A percentile compares a stretch with the other conserved stretches of the same genome.
These are phyloP conservation scores for Physaria fendleri DNA, from an alignment of 345 rosid genomes.

Conservation along the genomic window DNA sequence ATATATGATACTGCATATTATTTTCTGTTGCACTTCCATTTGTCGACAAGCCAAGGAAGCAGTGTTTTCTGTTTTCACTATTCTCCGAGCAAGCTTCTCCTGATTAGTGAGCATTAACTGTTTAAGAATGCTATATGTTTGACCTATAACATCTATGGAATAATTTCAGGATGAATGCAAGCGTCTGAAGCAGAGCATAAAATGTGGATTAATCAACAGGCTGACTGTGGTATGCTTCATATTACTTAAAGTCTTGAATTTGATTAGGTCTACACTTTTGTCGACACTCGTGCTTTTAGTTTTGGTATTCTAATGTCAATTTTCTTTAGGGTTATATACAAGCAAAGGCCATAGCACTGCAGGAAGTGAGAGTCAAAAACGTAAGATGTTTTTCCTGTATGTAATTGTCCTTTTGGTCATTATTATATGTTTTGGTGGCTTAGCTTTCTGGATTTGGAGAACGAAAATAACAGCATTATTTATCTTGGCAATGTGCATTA, in stretches of 20 bases:
- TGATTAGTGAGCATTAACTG: background rate
- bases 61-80: background rate
- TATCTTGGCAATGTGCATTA: slow-evolving; percentile 6
- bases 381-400: slow-evolving; percentile 40
- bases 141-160: background rate
- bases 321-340: slow-evolving; percentile 84
- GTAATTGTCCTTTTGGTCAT: background rate
- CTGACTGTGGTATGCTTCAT: slow-evolving; percentile 70
- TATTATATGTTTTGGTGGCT: slow-evolving; percentile 1
- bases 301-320: slow-evolving; percentile 21
- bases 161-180: slow-evolving; percentile 90
- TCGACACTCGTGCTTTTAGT: background rate
- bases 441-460: background rate
- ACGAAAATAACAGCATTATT: background rate
- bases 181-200: slow-evolving; percentile 96
- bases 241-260: background rate
- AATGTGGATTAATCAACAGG: slow-evolving; percentile 82
- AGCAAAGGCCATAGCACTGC: slow-evolving; percentile 85
- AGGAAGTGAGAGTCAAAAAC: slow-evolving; percentile 89
- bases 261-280: background rate
- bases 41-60: slow-evolving; percentile 2
- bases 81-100: background rate
- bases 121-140: slow-evolving; percentile 6
- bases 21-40: slow-evolving; percentile 14
- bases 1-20: background rate